Evolutionary conservation across 2,329 filamentous ascomycete genomes (phyloP), one percentile per base, ranked within the genome.

Genomic region (Arthrobotrys megalospora): DNA sequence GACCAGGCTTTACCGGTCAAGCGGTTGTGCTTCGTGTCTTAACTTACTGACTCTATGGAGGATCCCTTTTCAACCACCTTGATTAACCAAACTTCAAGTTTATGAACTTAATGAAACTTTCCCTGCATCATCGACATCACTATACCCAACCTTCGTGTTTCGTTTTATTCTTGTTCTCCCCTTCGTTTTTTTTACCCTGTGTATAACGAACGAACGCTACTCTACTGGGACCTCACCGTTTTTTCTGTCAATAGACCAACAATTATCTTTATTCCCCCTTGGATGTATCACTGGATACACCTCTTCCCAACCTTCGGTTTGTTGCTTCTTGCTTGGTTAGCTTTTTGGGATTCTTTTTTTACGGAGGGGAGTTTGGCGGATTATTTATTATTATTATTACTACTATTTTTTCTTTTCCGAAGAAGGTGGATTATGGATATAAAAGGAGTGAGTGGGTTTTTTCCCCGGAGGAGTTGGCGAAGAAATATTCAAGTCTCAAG

Each of bases 301-400:
- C 12, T 43, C 38, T 62, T 24, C n/a, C 12, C 21, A 43, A 8
- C 32, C 34, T 8, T 38, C n/a, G 16, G 12, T 63, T 16, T 48
- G 38, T 16, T n/a, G 24, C 24, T 28, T 28, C 24, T 28, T 28
- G 24, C 24, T 28, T 28, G 24, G 16, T 14, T 45, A 12, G 2
- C 12, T 52, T 32, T 28, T 52, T 10, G 36, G 36, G 36, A 38
- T 53, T 53, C 12, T 32, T 36, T 41, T 62, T 45, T 24, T 43
- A 60, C 32, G 41, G 68, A n/a, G 32, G 58, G 68, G 68, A 72
- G 68, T 72, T 71, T 53, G 41, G 43, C 28, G 32, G 21, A 62
- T 19, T 1, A 19, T 19, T 38, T 11, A 36, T n/a, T 36, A 21
- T 38, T 36, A 21, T 21, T 38, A 8, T 55, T 11, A 19, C 21